phyloP scores from a whole-genome alignment of 805 yeast species.

The Lipomyces oligophaga region DNA sequence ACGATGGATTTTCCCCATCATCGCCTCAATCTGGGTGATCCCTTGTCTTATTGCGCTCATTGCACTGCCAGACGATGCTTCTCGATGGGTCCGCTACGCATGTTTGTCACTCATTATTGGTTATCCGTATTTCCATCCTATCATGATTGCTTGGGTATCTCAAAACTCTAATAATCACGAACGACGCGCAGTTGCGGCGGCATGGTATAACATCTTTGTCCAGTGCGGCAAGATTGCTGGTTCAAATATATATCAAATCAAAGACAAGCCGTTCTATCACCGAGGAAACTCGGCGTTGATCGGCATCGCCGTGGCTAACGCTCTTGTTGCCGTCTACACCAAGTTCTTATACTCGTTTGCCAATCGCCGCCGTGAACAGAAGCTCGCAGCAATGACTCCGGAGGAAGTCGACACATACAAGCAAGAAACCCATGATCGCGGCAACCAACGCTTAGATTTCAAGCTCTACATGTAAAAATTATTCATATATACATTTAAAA shows the following conservation, averaged over 20 bases:
- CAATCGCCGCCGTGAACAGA: slow-evolving; percentile 40
- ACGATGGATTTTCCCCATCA: slow-evolving; percentile 24
- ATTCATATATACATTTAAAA: too few relatives aligned
- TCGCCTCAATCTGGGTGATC: slow-evolving; percentile 22
- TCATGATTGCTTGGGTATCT: slow-evolving; percentile 58
- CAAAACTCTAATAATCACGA: slow-evolving; percentile 58
- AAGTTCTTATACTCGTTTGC: slow-evolving; percentile 36
- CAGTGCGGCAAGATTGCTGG: slow-evolving; percentile 57
- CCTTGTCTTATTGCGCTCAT: slow-evolving; percentile 32
- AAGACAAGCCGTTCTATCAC: slow-evolving; percentile 58
- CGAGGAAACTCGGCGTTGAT: slow-evolving; percentile 48
- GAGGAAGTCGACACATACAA: slow-evolving; percentile 51
- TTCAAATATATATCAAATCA: slow-evolving; percentile 52
- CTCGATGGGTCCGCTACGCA: slow-evolving; percentile 27
- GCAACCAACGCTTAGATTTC: slow-evolving; percentile 57
- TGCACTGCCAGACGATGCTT: slow-evolving; percentile 9
- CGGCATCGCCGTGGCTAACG: slow-evolving; percentile 30
- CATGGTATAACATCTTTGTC: slow-evolving; percentile 60
- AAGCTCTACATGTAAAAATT: slow-evolving; percentile 14
- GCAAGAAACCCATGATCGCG: slow-evolving; percentile 46
- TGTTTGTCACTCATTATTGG: slow-evolving; percentile 38
- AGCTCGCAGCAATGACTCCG: slow-evolving; percentile 49
- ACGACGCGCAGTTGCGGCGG: slow-evolving; percentile 59
- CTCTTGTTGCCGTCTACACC: slow-evolving; percentile 28
- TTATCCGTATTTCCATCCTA: slow-evolving; percentile 50